Evolutionary conservation across 2,329 filamentous ascomycete genomes (phyloP).

Genomic region (Grosmannia clavigera): DNA sequence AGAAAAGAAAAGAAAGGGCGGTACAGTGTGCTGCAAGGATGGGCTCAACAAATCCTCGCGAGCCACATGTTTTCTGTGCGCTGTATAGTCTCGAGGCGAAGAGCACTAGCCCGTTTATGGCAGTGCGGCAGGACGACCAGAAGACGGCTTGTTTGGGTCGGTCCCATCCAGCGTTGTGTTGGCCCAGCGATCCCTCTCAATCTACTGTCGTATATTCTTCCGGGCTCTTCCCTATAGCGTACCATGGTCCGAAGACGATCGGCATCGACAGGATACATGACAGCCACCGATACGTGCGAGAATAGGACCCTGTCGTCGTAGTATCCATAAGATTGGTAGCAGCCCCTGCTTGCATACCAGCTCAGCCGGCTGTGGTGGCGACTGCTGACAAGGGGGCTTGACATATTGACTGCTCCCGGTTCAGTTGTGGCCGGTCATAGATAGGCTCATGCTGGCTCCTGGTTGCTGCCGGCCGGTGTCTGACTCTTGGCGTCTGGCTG

Average conservation of each 20-base stretch:
- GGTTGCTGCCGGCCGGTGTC: neutral
- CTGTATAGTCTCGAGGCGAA: neutral
- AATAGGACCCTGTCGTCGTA: too few species aligned
- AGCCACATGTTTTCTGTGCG: neutral
- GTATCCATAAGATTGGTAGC: neutral
- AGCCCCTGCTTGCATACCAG: neutral
- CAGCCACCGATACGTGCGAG: neutral
- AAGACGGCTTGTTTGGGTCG: neutral
- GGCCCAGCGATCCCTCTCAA: neutral
- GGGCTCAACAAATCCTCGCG: neutral
- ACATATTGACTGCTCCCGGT: too few species aligned
- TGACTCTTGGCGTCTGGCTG: too few species aligned
- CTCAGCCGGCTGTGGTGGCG: neutral
- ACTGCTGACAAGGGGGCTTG: neutral
- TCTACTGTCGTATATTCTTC: neutral
- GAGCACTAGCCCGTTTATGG: neutral
- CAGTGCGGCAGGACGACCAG: neutral
- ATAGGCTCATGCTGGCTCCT: neutral
- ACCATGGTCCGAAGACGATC: neutral
- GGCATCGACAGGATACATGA: neutral
- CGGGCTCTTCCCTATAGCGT: neutral
- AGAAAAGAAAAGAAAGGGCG: neutral
- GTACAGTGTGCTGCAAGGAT: neutral
- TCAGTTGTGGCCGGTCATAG: neutral
- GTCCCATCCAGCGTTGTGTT: neutral